phyloP scores from a whole-genome alignment of 2,329 filamentous ascomycete genomes.

The Rhynchosporium agropyri region DNA sequence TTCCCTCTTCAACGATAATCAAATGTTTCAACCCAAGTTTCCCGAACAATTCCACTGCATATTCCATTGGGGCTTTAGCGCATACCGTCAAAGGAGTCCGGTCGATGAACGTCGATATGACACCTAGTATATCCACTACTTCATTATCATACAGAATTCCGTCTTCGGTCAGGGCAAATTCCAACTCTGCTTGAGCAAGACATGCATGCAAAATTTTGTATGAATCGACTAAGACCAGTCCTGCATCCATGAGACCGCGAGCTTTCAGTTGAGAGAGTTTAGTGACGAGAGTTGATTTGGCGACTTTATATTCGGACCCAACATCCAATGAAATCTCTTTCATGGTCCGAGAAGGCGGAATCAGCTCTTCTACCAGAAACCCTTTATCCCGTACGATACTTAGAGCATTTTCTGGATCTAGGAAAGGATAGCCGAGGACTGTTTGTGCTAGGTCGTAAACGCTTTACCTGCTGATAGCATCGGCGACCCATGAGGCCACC shows the following conservation, averaged over 20 bases:
- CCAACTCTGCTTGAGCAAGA: slow-evolving; percentile 55
- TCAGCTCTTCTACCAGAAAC: slow-evolving; percentile 49
- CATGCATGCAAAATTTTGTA: slow-evolving; percentile 56
- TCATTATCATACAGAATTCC: slow-evolving; percentile 34
- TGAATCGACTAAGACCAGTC: slow-evolving; percentile 56
- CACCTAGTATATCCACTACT: slow-evolving; percentile 42
- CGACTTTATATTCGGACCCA: slow-evolving; percentile 48
- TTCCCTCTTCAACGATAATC: slow-evolving; percentile 56
- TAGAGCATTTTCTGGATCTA: slow-evolving; percentile 55
- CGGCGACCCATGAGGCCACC: slow-evolving; percentile 61
- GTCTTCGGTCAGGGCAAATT: slow-evolving; percentile 48
- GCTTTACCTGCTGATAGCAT: slow-evolving; percentile 54
- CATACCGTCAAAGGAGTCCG: slow-evolving; percentile 54
- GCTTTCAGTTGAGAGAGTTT: slow-evolving; percentile 52
- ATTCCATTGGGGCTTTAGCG: slow-evolving; percentile 57
- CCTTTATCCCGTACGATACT: slow-evolving; percentile 46
- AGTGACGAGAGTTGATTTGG: slow-evolving; percentile 45
- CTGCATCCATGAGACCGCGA: slow-evolving; percentile 59
- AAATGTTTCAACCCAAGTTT: slow-evolving; percentile 58
- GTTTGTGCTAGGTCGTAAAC: slow-evolving; percentile 64
- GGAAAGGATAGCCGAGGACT: slow-evolving; percentile 60
- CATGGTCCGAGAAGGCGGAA: slow-evolving; percentile 58
- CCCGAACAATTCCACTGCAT: slow-evolving; percentile 61
- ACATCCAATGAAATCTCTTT: slow-evolving; percentile 56
- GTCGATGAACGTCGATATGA: slow-evolving; percentile 54